Base-by-base conservation (phyloP, 2,329 filamentous ascomycete species). In the Fusarium decemcellulare region DNA sequence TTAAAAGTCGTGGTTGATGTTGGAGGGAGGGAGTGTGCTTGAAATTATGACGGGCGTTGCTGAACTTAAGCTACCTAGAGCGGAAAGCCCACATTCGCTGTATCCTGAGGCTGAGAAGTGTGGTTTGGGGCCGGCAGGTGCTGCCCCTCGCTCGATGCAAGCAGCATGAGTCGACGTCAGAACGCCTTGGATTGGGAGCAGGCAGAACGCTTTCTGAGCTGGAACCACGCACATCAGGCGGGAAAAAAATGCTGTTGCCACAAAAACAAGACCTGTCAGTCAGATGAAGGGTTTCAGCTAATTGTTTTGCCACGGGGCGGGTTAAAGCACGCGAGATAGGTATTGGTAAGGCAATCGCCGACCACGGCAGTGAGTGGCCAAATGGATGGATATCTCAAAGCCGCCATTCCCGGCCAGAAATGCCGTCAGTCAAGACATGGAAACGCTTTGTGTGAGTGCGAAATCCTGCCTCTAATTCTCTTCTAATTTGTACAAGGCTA, bases 401-500 rank as follows among this genome's bases (percentile, higher is more conserved):
- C 34, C 23, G 9, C 9, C 9, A 12, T 39, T 32, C 32, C n/a
- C 16, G 30, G 18, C n/a, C 36, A 11, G 53, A 18, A 39, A 42
- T 46, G 36, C 42, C 48, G n/a, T 46, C 40, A 23, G 14, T 16
- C 11, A 48, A 42, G 53, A 63, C 55, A 65, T 61, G 67, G 61
- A 65, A 71, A 55, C 62, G 55, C 58, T 60, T 30, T 62, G 56
- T 61, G 57, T 67, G 72, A 70, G 56, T 61, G 57, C 66, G 72
- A 70, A 69, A 67, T 68, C 65, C 70, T 65, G 67, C 63, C 71
- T 78, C 72, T 76, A 63, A 73, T 76, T 70, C 72, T 73, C 74
- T 63, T 70, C 66, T 73, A 71, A 72, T 75, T 78, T 75, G 72
- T 79, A 79, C 76, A 79, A 69, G 72, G 74, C 71, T 76, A 76